Percentiles rank a stretch among this genome's conserved stretches.
These are phyloP conservation scores for Aspergillus bertholletiae DNA, from an alignment of 495 filamentous ascomycete genomes.

Conservation along the genomic window DNA sequence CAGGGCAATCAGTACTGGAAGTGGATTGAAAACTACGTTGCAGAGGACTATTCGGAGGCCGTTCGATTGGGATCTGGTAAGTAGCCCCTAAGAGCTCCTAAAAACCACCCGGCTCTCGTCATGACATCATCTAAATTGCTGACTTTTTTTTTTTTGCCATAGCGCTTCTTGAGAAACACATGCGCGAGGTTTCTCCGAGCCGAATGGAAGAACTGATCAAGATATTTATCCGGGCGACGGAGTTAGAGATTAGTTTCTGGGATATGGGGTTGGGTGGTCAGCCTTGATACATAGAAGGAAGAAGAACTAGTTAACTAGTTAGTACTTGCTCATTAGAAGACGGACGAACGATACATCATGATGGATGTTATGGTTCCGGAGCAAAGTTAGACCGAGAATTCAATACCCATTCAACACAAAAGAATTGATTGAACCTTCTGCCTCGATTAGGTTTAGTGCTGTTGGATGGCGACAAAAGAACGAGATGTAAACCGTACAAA, in stretches of 20 bases:
- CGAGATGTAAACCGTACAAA: too few relatives aligned
- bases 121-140: constrained; percentile 15
- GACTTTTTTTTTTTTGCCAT: constrained; percentile 1
- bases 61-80: constrained; percentile 65
- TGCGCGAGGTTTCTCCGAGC: constrained; percentile 62
- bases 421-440: too few relatives aligned
- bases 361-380: too few relatives aligned
- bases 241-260: constrained; percentile 90
- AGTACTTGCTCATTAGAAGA: too few relatives aligned
- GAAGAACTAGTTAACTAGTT: background rate
- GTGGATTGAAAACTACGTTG: constrained; percentile 86
- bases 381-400: too few relatives aligned
- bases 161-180: constrained; percentile 72
- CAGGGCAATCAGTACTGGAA: constrained; percentile 80
- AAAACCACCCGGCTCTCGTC: constrained; percentile 5
- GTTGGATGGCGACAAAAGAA: too few relatives aligned
- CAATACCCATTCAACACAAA: too few relatives aligned
- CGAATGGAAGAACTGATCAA: constrained; percentile 76
- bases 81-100: constrained; percentile 12
- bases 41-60: constrained; percentile 69
- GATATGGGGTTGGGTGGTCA: constrained; percentile 61
- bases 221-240: constrained; percentile 83
- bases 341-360: too few relatives aligned
- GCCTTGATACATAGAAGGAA: constrained; percentile 17
- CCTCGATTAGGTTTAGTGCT: too few relatives aligned